These are phyloP conservation scores for Camelina neglecta DNA, from an alignment of 345 rosid species.

Conservation along the genomic window DNA sequence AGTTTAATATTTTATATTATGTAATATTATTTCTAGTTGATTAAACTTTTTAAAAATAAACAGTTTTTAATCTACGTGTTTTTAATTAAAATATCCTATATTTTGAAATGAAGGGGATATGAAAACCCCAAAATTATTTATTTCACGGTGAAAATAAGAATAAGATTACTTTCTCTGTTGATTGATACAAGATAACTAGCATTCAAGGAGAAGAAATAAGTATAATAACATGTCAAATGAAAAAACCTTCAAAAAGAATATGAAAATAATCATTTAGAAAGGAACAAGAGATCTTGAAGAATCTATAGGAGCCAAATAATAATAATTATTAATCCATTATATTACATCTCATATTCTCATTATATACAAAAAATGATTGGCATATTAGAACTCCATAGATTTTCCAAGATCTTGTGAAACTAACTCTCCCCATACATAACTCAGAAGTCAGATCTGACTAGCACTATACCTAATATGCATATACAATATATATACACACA, in stretches of 20 bases:
- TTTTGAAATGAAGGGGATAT: no score
- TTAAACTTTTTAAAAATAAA: no score
- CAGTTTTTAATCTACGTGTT: no score
- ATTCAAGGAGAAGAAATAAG: background rate
- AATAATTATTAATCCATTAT: constrained; percentile 1
- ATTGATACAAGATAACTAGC: background rate
- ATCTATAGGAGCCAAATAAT: constrained; percentile 43
- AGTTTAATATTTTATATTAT: no score
- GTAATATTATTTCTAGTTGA: no score
- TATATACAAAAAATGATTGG: constrained; percentile 29
- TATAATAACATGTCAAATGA: constrained; percentile 42
- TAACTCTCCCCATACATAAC: constrained; percentile 33
- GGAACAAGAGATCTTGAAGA: constrained; percentile 43
- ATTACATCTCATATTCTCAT: background rate
- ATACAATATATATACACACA: background rate
- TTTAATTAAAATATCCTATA: no score
- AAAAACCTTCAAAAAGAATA: constrained; percentile 37
- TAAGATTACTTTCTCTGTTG: background rate
- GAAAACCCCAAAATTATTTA: no score
- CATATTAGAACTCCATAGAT: constrained; percentile 35
- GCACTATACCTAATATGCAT: constrained; percentile 30
- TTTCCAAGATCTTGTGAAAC: constrained; percentile 43
- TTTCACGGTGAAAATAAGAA: background rate
- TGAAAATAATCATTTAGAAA: constrained; percentile 29
- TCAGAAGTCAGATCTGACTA: constrained; percentile 39